These are phyloP conservation scores for Chrysoporthe cubensis DNA, from an alignment of 2,329 filamentous ascomycete species.

Conservation along the genomic window DNA sequence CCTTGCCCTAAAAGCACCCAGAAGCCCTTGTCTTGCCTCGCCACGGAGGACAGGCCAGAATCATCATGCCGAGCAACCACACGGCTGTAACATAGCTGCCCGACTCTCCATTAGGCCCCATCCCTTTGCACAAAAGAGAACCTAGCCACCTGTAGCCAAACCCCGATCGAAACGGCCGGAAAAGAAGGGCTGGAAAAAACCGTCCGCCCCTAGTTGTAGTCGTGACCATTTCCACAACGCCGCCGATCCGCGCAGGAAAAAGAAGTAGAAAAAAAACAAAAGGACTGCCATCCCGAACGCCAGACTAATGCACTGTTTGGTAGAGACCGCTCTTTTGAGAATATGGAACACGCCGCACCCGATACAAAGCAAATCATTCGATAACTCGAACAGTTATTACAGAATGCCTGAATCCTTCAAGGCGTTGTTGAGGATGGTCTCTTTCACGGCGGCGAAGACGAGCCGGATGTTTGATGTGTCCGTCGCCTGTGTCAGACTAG, in stretches of 20 bases:
- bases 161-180: neutral
- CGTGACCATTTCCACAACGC: conserved; percentile 22
- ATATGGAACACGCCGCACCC: conserved; percentile 17
- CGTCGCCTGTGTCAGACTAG: conserved; percentile 93
- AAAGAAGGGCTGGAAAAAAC: neutral
- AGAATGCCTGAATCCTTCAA: conserved; percentile 98
- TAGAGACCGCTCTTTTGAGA: conserved; percentile 28
- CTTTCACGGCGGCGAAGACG: conserved; percentile 97
- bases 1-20: conserved; percentile 23
- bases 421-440: conserved; percentile 97
- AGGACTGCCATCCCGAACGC: conserved; percentile 26
- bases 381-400: conserved; percentile 46
- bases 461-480: conserved; percentile 98
- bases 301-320: conserved; percentile 28
- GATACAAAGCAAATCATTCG: conserved; percentile 12
- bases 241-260: conserved; percentile 16
- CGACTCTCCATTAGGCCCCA: conserved; percentile 4
- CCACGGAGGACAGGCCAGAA: conserved; percentile 12
- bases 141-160: neutral
- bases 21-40: conserved; percentile 16
- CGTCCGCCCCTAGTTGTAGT: conserved; percentile 1
- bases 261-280: neutral
- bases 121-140: conserved; percentile 1
- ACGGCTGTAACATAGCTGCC: conserved; percentile 16
- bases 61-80: conserved; percentile 18